Conservation (phyloP, 306 rosid genomes). For the Alnus rubra region DNA sequence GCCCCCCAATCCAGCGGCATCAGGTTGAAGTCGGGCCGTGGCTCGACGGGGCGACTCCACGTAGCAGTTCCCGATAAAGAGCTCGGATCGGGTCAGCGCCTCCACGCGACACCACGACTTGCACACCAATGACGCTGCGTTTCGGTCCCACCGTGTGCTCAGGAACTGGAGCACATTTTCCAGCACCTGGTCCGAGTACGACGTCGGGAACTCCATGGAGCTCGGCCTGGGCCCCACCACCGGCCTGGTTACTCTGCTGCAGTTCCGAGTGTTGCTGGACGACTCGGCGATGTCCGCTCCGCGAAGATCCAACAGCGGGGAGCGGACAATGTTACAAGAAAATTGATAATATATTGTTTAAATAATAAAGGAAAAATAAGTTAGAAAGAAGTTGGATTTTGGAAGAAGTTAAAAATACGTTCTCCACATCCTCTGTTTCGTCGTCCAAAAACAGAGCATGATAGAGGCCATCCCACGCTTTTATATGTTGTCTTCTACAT, state of each 20-base stretch:
- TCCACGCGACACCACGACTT: slow-evolving; percentile 88
- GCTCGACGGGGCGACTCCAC: slow-evolving; percentile 66
- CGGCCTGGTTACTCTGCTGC: slow-evolving; percentile 27
- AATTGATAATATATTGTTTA: too few species aligned
- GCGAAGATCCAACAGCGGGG: slow-evolving; percentile 59
- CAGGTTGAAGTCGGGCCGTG: slow-evolving; percentile 70
- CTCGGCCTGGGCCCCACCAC: slow-evolving; percentile 29
- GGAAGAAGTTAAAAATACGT: too few species aligned
- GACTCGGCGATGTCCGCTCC: slow-evolving; percentile 48
- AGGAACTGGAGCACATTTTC: slow-evolving; percentile 95
- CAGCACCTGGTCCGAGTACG: slow-evolving; percentile 69
- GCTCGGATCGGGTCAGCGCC: slow-evolving; percentile 85
- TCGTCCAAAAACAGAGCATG: too few species aligned
- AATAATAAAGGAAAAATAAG: too few species aligned
- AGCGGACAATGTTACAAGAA: slow-evolving; percentile 18
- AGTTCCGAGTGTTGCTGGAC: slow-evolving; percentile 52
- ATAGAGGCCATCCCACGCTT: too few species aligned
- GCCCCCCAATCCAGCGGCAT: slow-evolving; percentile 86
- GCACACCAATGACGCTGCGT: slow-evolving; percentile 94
- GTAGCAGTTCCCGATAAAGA: slow-evolving; percentile 83
- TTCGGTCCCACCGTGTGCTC: slow-evolving; percentile 73
- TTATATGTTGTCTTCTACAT: too few species aligned
- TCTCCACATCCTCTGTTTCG: too few species aligned
- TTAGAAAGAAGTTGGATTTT: too few species aligned
- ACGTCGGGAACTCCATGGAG: slow-evolving; percentile 33